These are phyloP conservation scores for Mesembryanthemum crystallinum DNA, from an alignment of 148 eudicot species.

Conservation along the genomic window DNA sequence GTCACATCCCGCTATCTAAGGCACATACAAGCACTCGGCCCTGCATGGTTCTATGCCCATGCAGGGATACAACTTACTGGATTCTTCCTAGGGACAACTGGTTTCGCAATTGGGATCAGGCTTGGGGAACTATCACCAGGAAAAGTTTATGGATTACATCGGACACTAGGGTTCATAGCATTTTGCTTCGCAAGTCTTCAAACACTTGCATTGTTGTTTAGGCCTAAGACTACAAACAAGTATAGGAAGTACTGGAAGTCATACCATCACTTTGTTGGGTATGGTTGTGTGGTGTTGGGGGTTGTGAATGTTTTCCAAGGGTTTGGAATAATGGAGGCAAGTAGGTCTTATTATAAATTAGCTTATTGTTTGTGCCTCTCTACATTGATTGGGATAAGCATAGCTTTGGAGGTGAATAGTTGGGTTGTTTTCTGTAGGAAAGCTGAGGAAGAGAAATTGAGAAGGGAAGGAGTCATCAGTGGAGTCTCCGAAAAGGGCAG, in stretches of 20 bases:
- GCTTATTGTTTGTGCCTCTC: constrained; percentile 73
- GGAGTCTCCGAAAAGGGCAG: constrained; percentile 38
- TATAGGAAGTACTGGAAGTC: constrained; percentile 94
- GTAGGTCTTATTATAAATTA: constrained; percentile 61
- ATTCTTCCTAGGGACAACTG: constrained; percentile 62
- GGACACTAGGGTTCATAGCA: constrained; percentile 62
- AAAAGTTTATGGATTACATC: constrained; percentile 65
- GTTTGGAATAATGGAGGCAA: constrained; percentile 73
- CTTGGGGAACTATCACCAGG: constrained; percentile 79
- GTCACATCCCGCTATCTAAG: constrained; percentile 73
- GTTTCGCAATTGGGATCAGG: constrained; percentile 71
- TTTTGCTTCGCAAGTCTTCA: constrained; percentile 73
- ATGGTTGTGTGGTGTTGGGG: constrained; percentile 76
- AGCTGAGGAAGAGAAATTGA: constrained; percentile 84
- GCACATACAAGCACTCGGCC: constrained; percentile 62
- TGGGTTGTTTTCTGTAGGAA: constrained; percentile 94
- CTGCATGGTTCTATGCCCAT: constrained; percentile 85
- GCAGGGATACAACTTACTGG: constrained; percentile 68
- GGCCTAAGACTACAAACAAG: constrained; percentile 84
- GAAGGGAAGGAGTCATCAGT: constrained; percentile 58
- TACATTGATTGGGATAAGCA: constrained; percentile 64
- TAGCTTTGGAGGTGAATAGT: constrained; percentile 88
- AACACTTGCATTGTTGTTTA: constrained; percentile 69
- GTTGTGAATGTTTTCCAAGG: constrained; percentile 92
- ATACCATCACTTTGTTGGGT: constrained; percentile 96